Conservation (phyloP, 2,329 filamentous ascomycete genomes). For the Pseudogymnoascus sp. region DNA sequence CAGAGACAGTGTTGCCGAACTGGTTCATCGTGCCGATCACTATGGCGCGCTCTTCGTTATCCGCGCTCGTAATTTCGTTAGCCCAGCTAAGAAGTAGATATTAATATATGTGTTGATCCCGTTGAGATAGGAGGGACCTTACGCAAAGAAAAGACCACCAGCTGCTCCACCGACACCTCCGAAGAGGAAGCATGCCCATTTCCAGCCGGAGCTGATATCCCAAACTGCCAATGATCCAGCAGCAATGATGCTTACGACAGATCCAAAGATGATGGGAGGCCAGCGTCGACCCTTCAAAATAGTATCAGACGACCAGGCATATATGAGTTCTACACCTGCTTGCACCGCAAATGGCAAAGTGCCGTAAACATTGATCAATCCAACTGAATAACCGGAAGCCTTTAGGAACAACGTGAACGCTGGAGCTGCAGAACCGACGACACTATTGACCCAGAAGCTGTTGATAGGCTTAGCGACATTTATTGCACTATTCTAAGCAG, state of each 20-base stretch:
- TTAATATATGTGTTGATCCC: slow-evolving; percentile 13
- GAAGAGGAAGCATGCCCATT: slow-evolving; percentile 57
- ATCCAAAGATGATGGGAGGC: slow-evolving; percentile 55
- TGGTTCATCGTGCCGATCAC: slow-evolving; percentile 62
- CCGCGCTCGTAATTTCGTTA: slow-evolving; percentile 46
- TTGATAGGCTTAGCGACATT: background rate
- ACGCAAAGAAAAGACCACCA: slow-evolving; percentile 44
- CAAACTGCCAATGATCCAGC: slow-evolving; percentile 40
- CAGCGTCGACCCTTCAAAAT: slow-evolving; percentile 52
- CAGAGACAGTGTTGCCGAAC: slow-evolving; percentile 62
- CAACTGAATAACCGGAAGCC: slow-evolving; percentile 14
- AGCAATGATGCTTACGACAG: slow-evolving; percentile 36
- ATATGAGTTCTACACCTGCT: slow-evolving; percentile 52
- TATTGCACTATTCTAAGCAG: too few relatives aligned
- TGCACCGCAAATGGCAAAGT: slow-evolving; percentile 43
- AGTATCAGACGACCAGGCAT: slow-evolving; percentile 60
- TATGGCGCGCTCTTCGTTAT: slow-evolving; percentile 60
- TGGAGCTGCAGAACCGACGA: slow-evolving; percentile 25
- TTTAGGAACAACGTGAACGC: slow-evolving; percentile 14
- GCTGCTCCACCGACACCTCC: slow-evolving; percentile 40
- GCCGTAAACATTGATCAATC: slow-evolving; percentile 48
- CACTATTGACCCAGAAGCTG: slow-evolving; percentile 55
- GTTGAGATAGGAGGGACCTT: slow-evolving; percentile 19
- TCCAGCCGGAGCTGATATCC: slow-evolving; percentile 47
- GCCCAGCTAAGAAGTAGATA: slow-evolving; percentile 35